Conservation (phyloP, 768 basidiomycete species). For the Ephemerocybe angulata region DNA sequence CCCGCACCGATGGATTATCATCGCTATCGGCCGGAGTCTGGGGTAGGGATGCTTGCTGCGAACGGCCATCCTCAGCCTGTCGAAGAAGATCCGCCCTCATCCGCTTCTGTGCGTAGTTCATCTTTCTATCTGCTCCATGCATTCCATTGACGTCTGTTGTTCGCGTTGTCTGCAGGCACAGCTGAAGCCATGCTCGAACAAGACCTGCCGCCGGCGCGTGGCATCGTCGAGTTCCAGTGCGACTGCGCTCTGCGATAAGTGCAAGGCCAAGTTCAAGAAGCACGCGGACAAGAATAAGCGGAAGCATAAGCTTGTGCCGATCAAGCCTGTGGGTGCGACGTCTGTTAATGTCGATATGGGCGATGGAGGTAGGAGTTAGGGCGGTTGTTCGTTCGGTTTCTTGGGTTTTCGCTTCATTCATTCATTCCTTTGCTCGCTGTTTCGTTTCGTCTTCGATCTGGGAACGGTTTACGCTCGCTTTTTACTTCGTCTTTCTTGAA, state of each 20-base stretch:
- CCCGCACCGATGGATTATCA: too few species aligned
- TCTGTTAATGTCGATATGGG: neutral
- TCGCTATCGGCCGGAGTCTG: too few species aligned
- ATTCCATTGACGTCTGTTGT: neutral
- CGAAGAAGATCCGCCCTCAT: too few species aligned
- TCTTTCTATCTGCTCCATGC: too few species aligned
- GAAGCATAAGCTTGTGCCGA: constrained; percentile 42
- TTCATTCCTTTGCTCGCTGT: too few species aligned
- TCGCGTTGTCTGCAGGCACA: neutral
- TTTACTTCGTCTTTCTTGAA: too few species aligned
- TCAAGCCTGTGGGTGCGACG: constrained; percentile 17
- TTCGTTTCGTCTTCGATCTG: too few species aligned
- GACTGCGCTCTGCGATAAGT: constrained; percentile 40
- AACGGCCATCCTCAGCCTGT: too few species aligned
- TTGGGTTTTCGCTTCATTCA: too few species aligned
- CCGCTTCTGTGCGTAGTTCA: neutral
- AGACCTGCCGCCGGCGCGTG: constrained; percentile 37
- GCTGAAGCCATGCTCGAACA: constrained; percentile 29
- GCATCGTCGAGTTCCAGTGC: constrained; percentile 14
- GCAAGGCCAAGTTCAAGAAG: constrained; percentile 42
- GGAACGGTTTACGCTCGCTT: too few species aligned
- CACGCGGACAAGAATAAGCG: constrained; percentile 41
- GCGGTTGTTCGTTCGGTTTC: neutral
- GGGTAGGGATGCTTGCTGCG: too few species aligned
- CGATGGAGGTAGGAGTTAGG: neutral